phyloP scores from a whole-genome alignment of 75 land plant genomes.

The Sequoiadendron giganteum region DNA sequence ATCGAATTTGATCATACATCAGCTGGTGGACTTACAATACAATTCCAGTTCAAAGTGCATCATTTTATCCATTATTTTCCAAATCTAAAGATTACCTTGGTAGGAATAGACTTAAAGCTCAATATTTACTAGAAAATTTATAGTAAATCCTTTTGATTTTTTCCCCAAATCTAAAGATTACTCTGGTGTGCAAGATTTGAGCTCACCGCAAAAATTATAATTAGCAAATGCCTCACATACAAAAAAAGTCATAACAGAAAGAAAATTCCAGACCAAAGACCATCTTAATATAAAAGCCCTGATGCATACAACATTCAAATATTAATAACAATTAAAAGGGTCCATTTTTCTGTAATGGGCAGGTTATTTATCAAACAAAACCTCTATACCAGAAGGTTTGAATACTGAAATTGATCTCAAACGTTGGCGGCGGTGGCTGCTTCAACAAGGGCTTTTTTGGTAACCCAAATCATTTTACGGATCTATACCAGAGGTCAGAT shows the following conservation, averaged over 20 bases:
- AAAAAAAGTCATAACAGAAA: not conserved
- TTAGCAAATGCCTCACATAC: not conserved
- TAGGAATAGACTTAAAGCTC: not conserved
- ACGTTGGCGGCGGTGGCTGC: conserved; percentile 1
- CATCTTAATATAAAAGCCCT: not conserved
- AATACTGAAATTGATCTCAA: not conserved
- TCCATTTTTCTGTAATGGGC: not conserved
- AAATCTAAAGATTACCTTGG: not conserved
- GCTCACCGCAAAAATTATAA: not conserved
- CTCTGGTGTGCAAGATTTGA: not conserved
- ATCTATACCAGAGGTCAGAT: not conserved
- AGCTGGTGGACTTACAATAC: not conserved
- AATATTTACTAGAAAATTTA: not conserved
- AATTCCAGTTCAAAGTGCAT: not conserved
- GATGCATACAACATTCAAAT: not conserved
- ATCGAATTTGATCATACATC: not conserved
- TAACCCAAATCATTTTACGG: not conserved
- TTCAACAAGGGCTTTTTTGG: not conserved
- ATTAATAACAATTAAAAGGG: not conserved
- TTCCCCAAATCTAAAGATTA: not conserved
- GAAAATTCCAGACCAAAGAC: not conserved
- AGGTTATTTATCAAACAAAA: not conserved
- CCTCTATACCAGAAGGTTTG: conserved; percentile 2
- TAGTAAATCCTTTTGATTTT: too few species aligned
- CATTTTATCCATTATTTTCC: not conserved